These are phyloP conservation scores for Arabidopsis arenosa DNA, from an alignment of 345 rosid species.

Conservation along the genomic window DNA sequence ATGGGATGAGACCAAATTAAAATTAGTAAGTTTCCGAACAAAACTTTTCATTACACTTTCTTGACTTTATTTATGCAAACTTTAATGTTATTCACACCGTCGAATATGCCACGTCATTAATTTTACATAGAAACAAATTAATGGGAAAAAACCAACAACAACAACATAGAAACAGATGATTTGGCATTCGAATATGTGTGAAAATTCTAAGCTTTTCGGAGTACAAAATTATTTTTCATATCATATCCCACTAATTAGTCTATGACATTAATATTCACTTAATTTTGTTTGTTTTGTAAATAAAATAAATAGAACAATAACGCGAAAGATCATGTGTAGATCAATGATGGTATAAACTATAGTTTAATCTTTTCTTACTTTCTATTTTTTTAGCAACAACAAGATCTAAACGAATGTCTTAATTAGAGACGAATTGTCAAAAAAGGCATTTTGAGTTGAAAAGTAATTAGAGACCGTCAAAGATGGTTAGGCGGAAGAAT, in stretches of 20 bases:
- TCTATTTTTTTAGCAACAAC: background rate
- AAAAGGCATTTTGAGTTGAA: background rate
- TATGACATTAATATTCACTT: background rate
- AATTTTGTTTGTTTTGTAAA: too few species aligned
- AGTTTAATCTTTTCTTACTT: background rate
- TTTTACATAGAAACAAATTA: background rate
- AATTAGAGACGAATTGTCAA: background rate
- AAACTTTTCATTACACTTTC: background rate
- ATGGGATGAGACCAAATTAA: background rate
- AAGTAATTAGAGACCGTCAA: background rate
- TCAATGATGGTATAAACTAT: background rate
- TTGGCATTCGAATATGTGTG: background rate
- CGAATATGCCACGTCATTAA: slow-evolving; percentile 14
- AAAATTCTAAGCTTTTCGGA: background rate
- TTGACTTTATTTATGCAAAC: background rate
- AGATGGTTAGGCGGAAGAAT: slow-evolving; percentile 30
- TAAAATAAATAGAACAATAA: background rate
- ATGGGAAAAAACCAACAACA: too few species aligned
- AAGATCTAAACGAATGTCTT: slow-evolving; percentile 4
- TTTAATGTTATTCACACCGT: slow-evolving; percentile 20
- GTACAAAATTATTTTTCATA: background rate
- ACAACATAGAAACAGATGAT: background rate
- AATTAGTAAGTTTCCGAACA: slow-evolving; percentile 24
- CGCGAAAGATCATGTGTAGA: background rate
- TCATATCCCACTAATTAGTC: background rate